phyloP scores from a whole-genome alignment of 306 rosid genomes.

The Gleditsia sinensis region DNA sequence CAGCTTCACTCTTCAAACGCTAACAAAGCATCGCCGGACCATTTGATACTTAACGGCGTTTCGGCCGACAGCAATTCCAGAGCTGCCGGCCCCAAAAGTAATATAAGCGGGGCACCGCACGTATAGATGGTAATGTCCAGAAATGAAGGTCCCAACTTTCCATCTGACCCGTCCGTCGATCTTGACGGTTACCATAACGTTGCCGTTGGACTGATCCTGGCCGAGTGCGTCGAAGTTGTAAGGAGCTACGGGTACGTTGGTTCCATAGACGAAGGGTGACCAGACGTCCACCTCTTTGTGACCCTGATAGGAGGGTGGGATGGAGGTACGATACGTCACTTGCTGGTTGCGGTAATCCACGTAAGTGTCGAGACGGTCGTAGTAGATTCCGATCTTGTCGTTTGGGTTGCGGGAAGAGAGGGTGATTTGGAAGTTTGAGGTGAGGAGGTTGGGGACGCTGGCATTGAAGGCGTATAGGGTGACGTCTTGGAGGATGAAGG shows the following conservation, averaged over 20 bases:
- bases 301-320: conserved; percentile 81
- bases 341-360: conserved; percentile 70
- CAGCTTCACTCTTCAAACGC: too few species aligned
- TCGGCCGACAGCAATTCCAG: conserved; percentile 45
- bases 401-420: conserved; percentile 79
- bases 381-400: conserved; percentile 80
- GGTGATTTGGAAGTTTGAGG: conserved; percentile 78
- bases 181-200: conserved; percentile 46
- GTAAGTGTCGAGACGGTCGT: conserved; percentile 77
- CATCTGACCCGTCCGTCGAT: conserved; percentile 79
- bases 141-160: conserved; percentile 73
- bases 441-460: conserved; percentile 62
- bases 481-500: conserved; percentile 80
- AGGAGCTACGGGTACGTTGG: conserved; percentile 75
- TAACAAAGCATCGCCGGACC: conserved; percentile 67
- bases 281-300: conserved; percentile 78
- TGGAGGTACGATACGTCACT: conserved; percentile 62
- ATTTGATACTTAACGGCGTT: conserved; percentile 80
- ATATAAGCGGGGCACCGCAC: conserved; percentile 76
- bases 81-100: conserved; percentile 35
- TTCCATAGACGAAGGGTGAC: conserved; percentile 89
- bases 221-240: conserved; percentile 45
- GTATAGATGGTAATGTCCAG: conserved; percentile 67
- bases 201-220: conserved; percentile 57
- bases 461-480: conserved; percentile 90